phyloP scores from a whole-genome alignment of 2,329 filamentous ascomycete genomes.

The Exophiala sp. region DNA sequence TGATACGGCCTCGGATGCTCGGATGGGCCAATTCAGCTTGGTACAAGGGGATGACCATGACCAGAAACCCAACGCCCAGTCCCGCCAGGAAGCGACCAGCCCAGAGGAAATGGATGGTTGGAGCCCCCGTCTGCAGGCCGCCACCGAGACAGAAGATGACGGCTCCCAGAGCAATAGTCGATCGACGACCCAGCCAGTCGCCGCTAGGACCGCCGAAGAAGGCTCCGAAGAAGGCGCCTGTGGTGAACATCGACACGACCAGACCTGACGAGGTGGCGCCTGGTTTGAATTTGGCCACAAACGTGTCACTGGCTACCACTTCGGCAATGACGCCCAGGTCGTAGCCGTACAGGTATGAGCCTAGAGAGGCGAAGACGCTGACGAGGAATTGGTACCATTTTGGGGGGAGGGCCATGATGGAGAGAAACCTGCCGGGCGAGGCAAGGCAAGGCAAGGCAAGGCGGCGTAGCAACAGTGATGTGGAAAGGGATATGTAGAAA shows the following conservation, averaged over 20 bases:
- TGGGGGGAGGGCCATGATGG: constrained; percentile 49
- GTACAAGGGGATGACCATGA: constrained; percentile 65
- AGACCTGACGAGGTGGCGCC: constrained; percentile 48
- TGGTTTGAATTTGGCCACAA: constrained; percentile 32
- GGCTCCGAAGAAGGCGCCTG: constrained; percentile 66
- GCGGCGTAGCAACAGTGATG: too few species aligned
- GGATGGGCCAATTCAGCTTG: constrained; percentile 76
- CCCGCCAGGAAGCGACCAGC: constrained; percentile 65
- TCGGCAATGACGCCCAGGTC: constrained; percentile 57
- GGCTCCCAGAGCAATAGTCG: constrained; percentile 66
- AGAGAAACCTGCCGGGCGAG: too few species aligned
- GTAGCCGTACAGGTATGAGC: constrained; percentile 54
- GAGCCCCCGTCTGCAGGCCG: constrained; percentile 64
- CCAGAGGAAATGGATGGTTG: constrained; percentile 56
- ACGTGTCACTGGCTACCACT: constrained; percentile 44
- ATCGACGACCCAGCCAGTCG: constrained; percentile 61
- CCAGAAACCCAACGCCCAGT: constrained; percentile 56
- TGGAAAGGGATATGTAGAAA: too few species aligned
- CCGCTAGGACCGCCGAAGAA: constrained; percentile 57
- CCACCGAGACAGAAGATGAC: constrained; percentile 68
- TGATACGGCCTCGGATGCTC: constrained; percentile 67
- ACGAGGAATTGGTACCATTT: constrained; percentile 58
- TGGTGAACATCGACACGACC: constrained; percentile 72
- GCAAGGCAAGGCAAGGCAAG: too few species aligned
- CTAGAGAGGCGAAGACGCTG: constrained; percentile 53